A percentile compares a stretch with the other conserved stretches of the same genome.
These are phyloP conservation scores for Rhynchosporium graminicola DNA, from an alignment of 2,329 filamentous ascomycete species.

Conservation along the genomic window DNA sequence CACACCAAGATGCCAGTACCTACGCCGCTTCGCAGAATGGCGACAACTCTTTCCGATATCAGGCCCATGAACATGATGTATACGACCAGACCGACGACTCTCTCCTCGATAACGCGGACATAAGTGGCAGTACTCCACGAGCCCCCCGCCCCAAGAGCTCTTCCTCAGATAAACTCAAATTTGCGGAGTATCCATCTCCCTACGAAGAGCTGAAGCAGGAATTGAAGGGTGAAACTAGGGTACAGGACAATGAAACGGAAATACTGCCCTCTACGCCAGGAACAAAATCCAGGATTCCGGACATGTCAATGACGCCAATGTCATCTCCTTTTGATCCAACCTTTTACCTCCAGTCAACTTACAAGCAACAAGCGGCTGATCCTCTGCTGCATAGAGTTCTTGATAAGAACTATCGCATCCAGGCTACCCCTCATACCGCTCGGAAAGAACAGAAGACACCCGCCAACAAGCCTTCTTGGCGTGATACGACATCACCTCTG, in stretches of 20 bases:
- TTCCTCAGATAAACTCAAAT: slow-evolving; percentile 47
- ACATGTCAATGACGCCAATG: slow-evolving; percentile 64
- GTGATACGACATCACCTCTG: slow-evolving; percentile 44
- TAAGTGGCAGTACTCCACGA: slow-evolving; percentile 69
- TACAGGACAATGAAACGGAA: slow-evolving; percentile 45
- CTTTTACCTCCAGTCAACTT: slow-evolving; percentile 44
- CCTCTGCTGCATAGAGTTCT: slow-evolving; percentile 87
- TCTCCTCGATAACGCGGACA: slow-evolving; percentile 62
- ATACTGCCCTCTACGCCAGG: slow-evolving; percentile 40
- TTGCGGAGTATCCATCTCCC: slow-evolving; percentile 71
- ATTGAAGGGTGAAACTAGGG: slow-evolving; percentile 49
- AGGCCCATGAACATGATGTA: slow-evolving; percentile 35
- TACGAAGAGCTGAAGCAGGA: slow-evolving; percentile 74
- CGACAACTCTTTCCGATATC: slow-evolving; percentile 35
- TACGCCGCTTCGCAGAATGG: slow-evolving; percentile 43
- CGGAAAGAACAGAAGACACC: slow-evolving; percentile 44
- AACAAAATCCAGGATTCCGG: slow-evolving; percentile 52
- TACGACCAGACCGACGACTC: slow-evolving; percentile 58
- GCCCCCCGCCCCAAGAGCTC: slow-evolving; percentile 53
- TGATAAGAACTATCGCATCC: slow-evolving; percentile 92
- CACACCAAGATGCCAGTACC: slow-evolving; percentile 36
- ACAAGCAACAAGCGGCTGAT: slow-evolving; percentile 54
- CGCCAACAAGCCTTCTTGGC: slow-evolving; percentile 39
- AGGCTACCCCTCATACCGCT: slow-evolving; percentile 79
- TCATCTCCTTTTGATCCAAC: slow-evolving; percentile 57